These are phyloP conservation scores for Thalassiosira profunda DNA, from an alignment of 108 stramenopile genomes.

Conservation along the genomic window DNA sequence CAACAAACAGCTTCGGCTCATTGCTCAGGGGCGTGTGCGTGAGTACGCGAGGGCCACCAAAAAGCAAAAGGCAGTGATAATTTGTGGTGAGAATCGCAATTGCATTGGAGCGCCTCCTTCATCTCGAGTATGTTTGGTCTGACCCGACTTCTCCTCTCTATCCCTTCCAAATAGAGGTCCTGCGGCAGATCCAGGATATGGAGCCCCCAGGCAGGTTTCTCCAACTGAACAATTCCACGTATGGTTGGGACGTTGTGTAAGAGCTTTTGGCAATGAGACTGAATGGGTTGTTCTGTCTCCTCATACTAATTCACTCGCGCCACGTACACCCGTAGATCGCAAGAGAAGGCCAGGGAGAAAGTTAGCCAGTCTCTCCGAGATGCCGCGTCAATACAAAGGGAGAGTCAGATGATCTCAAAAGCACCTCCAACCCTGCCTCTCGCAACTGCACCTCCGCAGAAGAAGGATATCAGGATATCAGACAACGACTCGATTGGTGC, in stretches of 20 bases:
- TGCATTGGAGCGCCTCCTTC: no score
- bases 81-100: slow-evolving; percentile 6
- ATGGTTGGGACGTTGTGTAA: slow-evolving; percentile 66
- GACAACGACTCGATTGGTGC: no score
- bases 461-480: no score
- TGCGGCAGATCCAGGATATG: slow-evolving; percentile 16
- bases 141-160: neutral
- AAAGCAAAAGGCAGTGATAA: slow-evolving; percentile 44
- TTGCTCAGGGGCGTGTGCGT: slow-evolving; percentile 44
- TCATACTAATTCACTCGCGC: no score
- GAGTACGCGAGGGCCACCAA: slow-evolving; percentile 40
- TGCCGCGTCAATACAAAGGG: slow-evolving; percentile 51
- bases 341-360: no score
- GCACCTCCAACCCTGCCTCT: no score
- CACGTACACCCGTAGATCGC: no score
- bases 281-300: slow-evolving; percentile 85
- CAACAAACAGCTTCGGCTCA: slow-evolving; percentile 62
- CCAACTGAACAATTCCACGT: slow-evolving; percentile 41
- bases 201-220: slow-evolving; percentile 59
- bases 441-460: no score
- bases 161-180: slow-evolving; percentile 11
- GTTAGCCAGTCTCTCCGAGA: slow-evolving; percentile 57
- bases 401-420: no score
- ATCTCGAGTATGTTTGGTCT: neutral
- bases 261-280: slow-evolving; percentile 65